Base-by-base conservation (phyloP, 163 green algal species). In the Chloromonas sp. region DNA sequence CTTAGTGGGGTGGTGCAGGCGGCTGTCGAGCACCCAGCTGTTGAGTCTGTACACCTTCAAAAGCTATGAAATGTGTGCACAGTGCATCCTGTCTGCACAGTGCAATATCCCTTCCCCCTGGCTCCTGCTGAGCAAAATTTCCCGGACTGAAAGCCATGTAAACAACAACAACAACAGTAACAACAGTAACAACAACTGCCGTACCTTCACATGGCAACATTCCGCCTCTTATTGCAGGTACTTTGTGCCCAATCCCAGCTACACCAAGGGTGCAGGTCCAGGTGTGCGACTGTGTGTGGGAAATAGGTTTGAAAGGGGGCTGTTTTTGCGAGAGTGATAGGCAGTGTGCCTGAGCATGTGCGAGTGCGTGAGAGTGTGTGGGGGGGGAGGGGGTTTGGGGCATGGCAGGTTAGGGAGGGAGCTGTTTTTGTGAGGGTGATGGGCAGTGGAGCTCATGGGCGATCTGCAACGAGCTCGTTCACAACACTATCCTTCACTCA, bases 191-290 rank as follows among this genome's bases (percentile, higher is more conserved):
- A 36, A 14, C 11, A 77, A 14, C 70, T 77, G 11, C 11, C 70
- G 70, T 14, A 77, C 70, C 11, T 11, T 36, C 36, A 36, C 36
- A 36, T 36, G 36, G 36, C 36, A 36, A 36, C 36, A 36, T 36
- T 36, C 36, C 36, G 36, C 36, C 36, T 36, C 36, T 36, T 36
- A 36, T 36, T 36, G 36, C 82, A 89, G 87, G 77, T 92, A 92
- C 84, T 91, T 89, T 84, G 89, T 92, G 36, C 87, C 89, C 13
- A 91, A 91, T 84, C 89, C 89, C 59, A 76, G 85, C n/a, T 84
- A 80, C 60, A 79, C 60, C 76, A 14, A 14, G 15, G 0, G 61
- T n/a, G 70, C 14, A 57, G 11, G 5, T 5, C 66, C 66, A 74
- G 66, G 66, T 74, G 36, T 36, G 36, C 36, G 36, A 36, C 36